Conservation (phyloP, 108 stramenopile species). For the Asterionellopsis glacialis region DNA sequence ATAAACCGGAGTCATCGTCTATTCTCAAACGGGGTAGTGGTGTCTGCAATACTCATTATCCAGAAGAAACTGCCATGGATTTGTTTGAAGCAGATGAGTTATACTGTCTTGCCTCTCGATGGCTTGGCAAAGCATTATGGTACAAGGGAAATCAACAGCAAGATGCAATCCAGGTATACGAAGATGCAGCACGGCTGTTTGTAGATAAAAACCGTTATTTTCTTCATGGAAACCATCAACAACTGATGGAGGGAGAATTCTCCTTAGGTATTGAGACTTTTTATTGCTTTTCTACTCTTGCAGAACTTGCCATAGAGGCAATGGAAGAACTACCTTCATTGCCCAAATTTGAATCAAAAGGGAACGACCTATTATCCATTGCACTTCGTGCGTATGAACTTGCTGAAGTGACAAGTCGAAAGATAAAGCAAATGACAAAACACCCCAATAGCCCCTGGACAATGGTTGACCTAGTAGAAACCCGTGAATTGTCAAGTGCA, state of each 20-base stretch:
- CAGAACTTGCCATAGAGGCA: neutral
- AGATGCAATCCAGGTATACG: constrained; percentile 11
- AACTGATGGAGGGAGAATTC: neutral
- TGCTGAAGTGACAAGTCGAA: neutral
- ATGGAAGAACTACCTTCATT: neutral
- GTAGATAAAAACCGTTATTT: no score
- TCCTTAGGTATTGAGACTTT: neutral
- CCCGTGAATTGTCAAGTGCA: neutral
- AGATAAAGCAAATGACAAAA: neutral
- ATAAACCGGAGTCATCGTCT: neutral
- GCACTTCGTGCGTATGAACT: neutral
- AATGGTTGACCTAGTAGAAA: neutral
- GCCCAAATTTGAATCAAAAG: neutral
- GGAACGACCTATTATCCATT: neutral
- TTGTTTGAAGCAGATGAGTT: constrained; percentile 23
- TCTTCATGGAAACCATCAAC: neutral
- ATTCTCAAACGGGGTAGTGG: neutral
- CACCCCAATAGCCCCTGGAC: neutral
- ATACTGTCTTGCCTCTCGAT: constrained; percentile 27
- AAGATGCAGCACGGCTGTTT: constrained; percentile 2
- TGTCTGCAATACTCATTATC: neutral
- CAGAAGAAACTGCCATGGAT: constrained; percentile 6
- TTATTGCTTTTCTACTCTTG: neutral
- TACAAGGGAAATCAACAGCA: constrained; percentile 5
- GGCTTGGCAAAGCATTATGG: constrained; percentile 23